Evolutionary conservation across 371 early-diverging fungal genomes (phyloP).

Genomic region (Amoeboradix gromovi): DNA sequence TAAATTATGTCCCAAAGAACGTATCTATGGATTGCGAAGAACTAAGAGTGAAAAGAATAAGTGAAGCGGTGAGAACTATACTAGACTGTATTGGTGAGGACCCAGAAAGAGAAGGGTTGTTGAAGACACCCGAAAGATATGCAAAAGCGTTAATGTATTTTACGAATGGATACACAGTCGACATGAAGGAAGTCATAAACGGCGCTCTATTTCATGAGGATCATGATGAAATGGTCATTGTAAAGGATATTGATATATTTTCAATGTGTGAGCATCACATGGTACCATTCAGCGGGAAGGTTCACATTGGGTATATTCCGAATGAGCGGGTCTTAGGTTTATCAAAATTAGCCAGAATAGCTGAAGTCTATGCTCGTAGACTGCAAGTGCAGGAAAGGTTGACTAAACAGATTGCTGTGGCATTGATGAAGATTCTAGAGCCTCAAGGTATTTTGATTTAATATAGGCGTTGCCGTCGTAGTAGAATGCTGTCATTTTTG

Average conservation of each 20-base stretch:
- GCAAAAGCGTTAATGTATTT: constrained; percentile 89
- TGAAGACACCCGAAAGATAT: constrained; percentile 82
- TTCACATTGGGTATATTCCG: constrained; percentile 80
- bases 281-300: constrained; percentile 88
- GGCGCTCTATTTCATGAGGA: constrained; percentile 87
- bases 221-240: constrained; percentile 77
- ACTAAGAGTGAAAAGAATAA: constrained; percentile 35
- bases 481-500: constrained; percentile 67
- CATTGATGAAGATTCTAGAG: constrained; percentile 58
- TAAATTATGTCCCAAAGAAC: neutral
- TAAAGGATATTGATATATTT: constrained; percentile 22
- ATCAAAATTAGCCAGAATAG: constrained; percentile 81
- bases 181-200: constrained; percentile 22
- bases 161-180: constrained; percentile 78
- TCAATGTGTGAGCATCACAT: constrained; percentile 93
- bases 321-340: constrained; percentile 75
- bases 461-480: constrained; percentile 89
- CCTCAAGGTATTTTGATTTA: too few relatives aligned
- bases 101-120: constrained; percentile 63
- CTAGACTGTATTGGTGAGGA: constrained; percentile 83
- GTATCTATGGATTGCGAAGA: constrained; percentile 37
- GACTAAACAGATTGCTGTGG: constrained; percentile 78
- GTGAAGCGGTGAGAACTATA: constrained; percentile 56
- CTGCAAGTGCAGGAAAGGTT: constrained; percentile 90
- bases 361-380: constrained; percentile 83